Base-by-base conservation (phyloP, 345 rosid species). In the Eucalyptus curtisii region DNA sequence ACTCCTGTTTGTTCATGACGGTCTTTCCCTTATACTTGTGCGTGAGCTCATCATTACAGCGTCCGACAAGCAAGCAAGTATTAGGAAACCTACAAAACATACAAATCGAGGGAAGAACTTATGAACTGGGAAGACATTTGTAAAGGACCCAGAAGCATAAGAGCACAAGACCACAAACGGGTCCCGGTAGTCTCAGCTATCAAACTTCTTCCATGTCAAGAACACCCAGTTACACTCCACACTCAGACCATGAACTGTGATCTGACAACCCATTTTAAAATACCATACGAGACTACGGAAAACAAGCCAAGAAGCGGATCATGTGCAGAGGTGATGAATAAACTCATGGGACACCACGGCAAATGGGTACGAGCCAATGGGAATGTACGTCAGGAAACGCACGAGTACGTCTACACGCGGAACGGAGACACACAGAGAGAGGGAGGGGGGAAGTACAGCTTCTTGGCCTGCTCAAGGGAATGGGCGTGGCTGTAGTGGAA, bases 401-500 rank as follows among this genome's bases (percentile, higher is more conserved):
- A n/a, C 8, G 25, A 19, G 8, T 24, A 85, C 11, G 49, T 87
- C 44, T 4, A 40, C 52, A 80, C 52, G 7, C 6, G 61, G 44
- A 49, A 14, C 6, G 45, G 81, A 90, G 81, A 24, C 17, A 42
- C 19, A 4, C 61, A 64, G 44, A n/a, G 86, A 81, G 68, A 86
- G 30, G 17, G 55, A 45, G 47, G 88, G 55, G 5, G 88, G 16
- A 93, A 93, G 40, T 13, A 97, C 99, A 90, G 87, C 94, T 93
- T 94, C 92, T 97, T 97, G 90, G 98, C 97, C 66, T 95, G 99
- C 59, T 96, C 99, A 89, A 96, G 99, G 55, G 99, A 93, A 89
- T 98, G 93, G 89, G 99, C 99, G 90, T 96, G 99, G 87, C 99
- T 99, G 49, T 94, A 95, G 90, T 97, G 99, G 93, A 97, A 96